phyloP scores from a whole-genome alignment of 2,329 filamentous ascomycete species.

The Ceratocystis diversiconidia region DNA sequence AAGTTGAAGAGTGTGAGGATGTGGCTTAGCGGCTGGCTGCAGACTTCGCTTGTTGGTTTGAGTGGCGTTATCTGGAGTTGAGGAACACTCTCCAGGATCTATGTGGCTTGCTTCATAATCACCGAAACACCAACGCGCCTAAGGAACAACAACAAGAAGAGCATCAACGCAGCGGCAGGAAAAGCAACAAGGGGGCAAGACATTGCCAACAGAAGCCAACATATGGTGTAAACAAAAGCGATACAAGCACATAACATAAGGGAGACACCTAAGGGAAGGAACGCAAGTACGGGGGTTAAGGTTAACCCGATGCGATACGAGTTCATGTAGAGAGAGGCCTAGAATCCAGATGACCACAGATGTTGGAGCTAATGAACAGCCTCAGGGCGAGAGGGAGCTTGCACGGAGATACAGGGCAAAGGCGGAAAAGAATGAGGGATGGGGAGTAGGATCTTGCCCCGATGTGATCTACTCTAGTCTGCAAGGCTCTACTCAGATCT shows the following conservation, averaged over 20 bases:
- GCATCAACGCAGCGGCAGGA: background rate
- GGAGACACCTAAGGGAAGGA: background rate
- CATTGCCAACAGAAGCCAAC: background rate
- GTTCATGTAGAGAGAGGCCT: background rate
- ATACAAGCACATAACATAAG: background rate
- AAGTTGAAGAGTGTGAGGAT: background rate
- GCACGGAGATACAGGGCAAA: too few species aligned
- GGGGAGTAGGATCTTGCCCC: too few species aligned
- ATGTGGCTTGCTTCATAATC: background rate
- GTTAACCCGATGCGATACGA: background rate
- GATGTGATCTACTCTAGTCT: too few species aligned
- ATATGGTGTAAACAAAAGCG: background rate
- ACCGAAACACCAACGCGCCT: background rate
- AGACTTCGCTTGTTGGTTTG: conserved; percentile 15
- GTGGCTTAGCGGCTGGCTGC: conserved; percentile 10
- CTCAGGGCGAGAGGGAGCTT: too few species aligned
- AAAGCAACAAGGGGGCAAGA: background rate
- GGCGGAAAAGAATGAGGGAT: too few species aligned
- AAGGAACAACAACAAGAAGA: background rate
- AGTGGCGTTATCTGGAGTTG: conserved; percentile 6
- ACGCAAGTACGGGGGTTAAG: background rate
- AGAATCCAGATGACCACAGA: background rate
- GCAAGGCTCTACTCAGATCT: too few species aligned
- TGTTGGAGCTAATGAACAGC: background rate
- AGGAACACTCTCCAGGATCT: background rate